Base-by-base conservation (phyloP, 1,139 yeast genomes). In the Diutina siamensis region DNA sequence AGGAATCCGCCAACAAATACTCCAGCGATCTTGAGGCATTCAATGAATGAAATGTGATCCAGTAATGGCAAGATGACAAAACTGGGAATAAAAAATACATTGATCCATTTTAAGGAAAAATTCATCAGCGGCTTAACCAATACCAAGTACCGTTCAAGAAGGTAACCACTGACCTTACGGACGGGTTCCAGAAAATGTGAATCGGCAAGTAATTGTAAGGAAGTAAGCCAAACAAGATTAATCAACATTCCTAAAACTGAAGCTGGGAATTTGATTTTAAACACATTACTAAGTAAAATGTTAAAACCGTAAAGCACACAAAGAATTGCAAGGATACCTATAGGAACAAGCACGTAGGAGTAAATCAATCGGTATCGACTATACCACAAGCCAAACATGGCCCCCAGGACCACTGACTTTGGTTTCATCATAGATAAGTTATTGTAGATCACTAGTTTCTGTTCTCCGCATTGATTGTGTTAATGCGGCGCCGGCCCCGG, bases 221-320 rank as follows among this genome's bases (percentile, higher is more conserved):
- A 50, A 49, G 79, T 64, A 17, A 83, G 60, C 3, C 68, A 58
- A 17, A 74, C 62, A 57, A 81, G 75, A 49, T 79, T 69, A 21
- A 81, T 60, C 56, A 83, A 66, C 89, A 84, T 80, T 32, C 87
- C 80, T 46, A 85, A 71, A 22, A 83, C 94, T 10, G 89, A 81
- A 9, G 86, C 74, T 0, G 94, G 94, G 55, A 84, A 80, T 44
- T 71, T 65, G 50, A 83, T 71, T 8, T 75, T 69, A 33, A 78
- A 71, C 22, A 70, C 60, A 47, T 65, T 55, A 22, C 65, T 61
- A 48, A 83, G 69, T 45, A 78, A 60, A 47, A 68, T 65, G 54
- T 83, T 77, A 41, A 82, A 68, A 0, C 85, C 89, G 53, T 83
- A 84, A n/a, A 83, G 61, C 3, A 78, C 62, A 28, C 58, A 49